Evolutionary conservation across 2,329 filamentous ascomycete species (phyloP).

Genomic region (Cladosporium sphaerospermum): DNA sequence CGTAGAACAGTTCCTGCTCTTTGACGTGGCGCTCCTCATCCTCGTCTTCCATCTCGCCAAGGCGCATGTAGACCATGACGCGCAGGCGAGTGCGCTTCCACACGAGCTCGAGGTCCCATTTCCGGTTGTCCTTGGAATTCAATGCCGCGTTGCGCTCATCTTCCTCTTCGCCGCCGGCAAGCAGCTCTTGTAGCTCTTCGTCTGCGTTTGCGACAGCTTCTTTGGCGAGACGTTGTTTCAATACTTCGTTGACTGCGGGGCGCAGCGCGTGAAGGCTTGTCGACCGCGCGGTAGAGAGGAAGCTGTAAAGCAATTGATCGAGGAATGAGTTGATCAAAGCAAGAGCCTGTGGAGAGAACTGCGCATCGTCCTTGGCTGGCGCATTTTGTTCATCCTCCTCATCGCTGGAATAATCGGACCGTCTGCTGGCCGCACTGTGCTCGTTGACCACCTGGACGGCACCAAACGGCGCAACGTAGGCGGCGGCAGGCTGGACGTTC

Average conservation of each 20-base stretch:
- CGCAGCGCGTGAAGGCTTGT: slow-evolving; percentile 69
- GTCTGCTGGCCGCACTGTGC: slow-evolving; percentile 52
- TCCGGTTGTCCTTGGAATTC: slow-evolving; percentile 34
- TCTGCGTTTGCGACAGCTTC: slow-evolving; percentile 79
- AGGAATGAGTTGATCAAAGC: slow-evolving; percentile 83
- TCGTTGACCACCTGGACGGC: slow-evolving; percentile 89
- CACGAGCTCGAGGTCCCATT: slow-evolving; percentile 85
- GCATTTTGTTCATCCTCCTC: slow-evolving; percentile 59
- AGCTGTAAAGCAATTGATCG: slow-evolving; percentile 86
- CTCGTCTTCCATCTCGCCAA: slow-evolving; percentile 96
- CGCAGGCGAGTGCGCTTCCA: slow-evolving; percentile 91
- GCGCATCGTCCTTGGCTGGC: slow-evolving; percentile 56
- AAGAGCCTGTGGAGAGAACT: slow-evolving; percentile 68
- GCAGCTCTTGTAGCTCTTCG: slow-evolving; percentile 79
- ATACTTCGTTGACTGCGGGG: slow-evolving; percentile 75
- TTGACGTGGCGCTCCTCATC: slow-evolving; percentile 88
- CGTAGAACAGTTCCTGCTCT: slow-evolving; percentile 63
- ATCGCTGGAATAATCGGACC: slow-evolving; percentile 18
- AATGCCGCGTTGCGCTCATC: slow-evolving; percentile 40
- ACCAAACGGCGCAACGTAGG: slow-evolving; percentile 80
- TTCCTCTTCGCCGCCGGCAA: slow-evolving; percentile 74
- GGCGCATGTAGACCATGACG: slow-evolving; percentile 96
- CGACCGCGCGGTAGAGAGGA: slow-evolving; percentile 73
- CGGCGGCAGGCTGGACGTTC: slow-evolving; percentile 64
- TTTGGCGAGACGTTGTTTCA: slow-evolving; percentile 82